A percentile compares a stretch with the other conserved stretches of the same genome.
phyloP scores from a whole-genome alignment of 768 basidiomycete species.

The Lactifluus echinatus region DNA sequence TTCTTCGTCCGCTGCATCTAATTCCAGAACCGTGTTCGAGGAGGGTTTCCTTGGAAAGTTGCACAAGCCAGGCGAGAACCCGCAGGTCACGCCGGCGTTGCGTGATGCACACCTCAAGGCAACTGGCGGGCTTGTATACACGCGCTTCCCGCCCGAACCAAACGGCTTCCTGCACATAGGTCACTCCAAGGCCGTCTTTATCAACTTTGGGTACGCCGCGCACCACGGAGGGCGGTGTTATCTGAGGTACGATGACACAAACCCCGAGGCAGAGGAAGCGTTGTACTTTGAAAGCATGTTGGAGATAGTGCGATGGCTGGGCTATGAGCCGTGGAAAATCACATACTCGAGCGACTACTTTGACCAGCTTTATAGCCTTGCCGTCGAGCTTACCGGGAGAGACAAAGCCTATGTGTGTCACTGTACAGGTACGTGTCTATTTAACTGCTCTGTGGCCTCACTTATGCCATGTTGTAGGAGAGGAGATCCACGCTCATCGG shows the following conservation, averaged over 20 bases:
- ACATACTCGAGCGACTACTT: constrained; percentile 99
- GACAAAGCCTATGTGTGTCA: constrained; percentile 95
- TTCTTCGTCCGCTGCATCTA: constrained; percentile 27
- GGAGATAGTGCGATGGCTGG: constrained; percentile 93
- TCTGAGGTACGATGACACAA: constrained; percentile 95
- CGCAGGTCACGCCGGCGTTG: constrained; percentile 70
- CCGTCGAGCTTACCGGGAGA: constrained; percentile 77
- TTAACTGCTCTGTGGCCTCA: neutral
- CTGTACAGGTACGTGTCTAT: constrained; percentile 69
- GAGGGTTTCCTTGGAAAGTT: constrained; percentile 91
- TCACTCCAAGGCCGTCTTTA: constrained; percentile 97
- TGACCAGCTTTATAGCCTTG: constrained; percentile 74
- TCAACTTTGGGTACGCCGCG: constrained; percentile 98
- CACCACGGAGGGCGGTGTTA: constrained; percentile 89
- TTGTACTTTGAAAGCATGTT: constrained; percentile 94
- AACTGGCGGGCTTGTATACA: constrained; percentile 81
- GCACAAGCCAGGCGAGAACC: constrained; percentile 90
- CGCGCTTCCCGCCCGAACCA: constrained; percentile 97
- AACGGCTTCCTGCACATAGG: constrained; percentile 95
- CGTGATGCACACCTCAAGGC: constrained; percentile 72
- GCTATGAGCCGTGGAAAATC: constrained; percentile 97
- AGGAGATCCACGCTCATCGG: constrained; percentile 83
- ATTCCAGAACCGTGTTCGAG: constrained; percentile 64
- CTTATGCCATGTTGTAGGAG: constrained; percentile 44
- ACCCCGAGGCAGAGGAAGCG: constrained; percentile 96